phyloP scores from a whole-genome alignment of 257 asterid species.

The Solanum clarkiae region DNA sequence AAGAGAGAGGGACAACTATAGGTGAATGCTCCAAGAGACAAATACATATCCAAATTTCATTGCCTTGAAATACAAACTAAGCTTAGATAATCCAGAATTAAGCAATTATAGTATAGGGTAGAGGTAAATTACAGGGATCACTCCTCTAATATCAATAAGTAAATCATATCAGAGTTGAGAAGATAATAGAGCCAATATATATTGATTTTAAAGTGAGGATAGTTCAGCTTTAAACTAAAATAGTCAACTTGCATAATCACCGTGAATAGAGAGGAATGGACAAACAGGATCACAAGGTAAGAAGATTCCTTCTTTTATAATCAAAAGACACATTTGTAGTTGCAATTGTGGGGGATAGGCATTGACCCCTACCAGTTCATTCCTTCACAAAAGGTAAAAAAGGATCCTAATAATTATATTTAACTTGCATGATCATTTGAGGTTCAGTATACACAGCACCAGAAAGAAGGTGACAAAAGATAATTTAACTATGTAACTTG shows the following conservation, averaged over 20 bases:
- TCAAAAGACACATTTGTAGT: background rate
- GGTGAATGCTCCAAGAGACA: background rate
- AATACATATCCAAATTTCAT: background rate
- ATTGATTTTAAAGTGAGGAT: background rate
- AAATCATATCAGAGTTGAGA: background rate
- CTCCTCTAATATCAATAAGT: background rate
- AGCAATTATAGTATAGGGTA: background rate
- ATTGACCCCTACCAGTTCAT: background rate
- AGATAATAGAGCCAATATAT: background rate
- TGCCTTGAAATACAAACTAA: background rate
- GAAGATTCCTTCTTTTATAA: background rate
- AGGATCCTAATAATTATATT: background rate
- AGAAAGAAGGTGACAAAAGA: background rate
- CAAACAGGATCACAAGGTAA: background rate
- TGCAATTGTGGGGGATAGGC: background rate
- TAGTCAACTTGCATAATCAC: background rate
- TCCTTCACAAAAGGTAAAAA: background rate
- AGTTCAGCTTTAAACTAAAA: background rate
- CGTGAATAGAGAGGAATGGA: background rate
- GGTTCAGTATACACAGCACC: background rate
- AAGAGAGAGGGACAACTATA: background rate
- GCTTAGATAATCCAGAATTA: background rate
- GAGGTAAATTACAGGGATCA: background rate
- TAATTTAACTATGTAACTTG: background rate
- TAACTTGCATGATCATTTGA: background rate